Percentiles rank a stretch among this genome's conserved stretches.
These are phyloP conservation scores for Diplodia scrobiculata DNA, from an alignment of 2,329 filamentous ascomycete genomes.

Conservation along the genomic window DNA sequence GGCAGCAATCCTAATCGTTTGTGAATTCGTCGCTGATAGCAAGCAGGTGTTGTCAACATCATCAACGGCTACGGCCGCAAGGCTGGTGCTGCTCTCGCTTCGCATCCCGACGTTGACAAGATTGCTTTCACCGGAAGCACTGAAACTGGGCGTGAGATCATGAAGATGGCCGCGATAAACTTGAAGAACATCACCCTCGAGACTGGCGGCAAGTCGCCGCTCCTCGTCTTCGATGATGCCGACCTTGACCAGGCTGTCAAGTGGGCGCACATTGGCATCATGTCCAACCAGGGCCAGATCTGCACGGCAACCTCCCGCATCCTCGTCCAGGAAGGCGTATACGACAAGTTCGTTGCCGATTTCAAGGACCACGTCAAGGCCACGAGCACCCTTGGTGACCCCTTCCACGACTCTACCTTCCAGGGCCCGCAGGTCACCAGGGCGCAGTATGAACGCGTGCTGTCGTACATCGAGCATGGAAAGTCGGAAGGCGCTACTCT, in stretches of 20 bases:
- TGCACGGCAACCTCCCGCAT: conserved; percentile 54
- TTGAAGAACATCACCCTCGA: conserved; percentile 64
- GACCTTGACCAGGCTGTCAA: conserved; percentile 48
- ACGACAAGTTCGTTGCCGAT: conserved; percentile 56
- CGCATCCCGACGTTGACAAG: conserved; percentile 62
- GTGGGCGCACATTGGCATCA: conserved; percentile 49
- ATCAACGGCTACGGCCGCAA: conserved; percentile 60
- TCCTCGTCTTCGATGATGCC: conserved; percentile 60
- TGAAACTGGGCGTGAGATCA: conserved; percentile 61
- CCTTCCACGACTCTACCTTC: conserved; percentile 44
- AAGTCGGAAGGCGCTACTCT: conserved; percentile 57
- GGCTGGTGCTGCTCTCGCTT: conserved; percentile 61
- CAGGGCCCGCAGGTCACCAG: conserved; percentile 66
- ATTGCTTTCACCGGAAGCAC: conserved; percentile 66
- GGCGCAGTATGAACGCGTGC: conserved; percentile 65
- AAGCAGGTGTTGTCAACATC: conserved; percentile 59
- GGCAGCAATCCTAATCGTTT: background rate
- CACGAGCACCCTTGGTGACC: conserved; percentile 45
- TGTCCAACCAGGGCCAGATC: conserved; percentile 59
- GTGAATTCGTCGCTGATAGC: background rate
- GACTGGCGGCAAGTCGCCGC: conserved; percentile 64
- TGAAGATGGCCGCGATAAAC: conserved; percentile 57
- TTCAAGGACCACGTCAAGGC: conserved; percentile 51
- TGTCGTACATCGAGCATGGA: conserved; percentile 59
- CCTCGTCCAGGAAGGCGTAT: conserved; percentile 63